These are phyloP conservation scores for Didymella exigua DNA, from an alignment of 2,329 filamentous ascomycete genomes.

Conservation along the genomic window DNA sequence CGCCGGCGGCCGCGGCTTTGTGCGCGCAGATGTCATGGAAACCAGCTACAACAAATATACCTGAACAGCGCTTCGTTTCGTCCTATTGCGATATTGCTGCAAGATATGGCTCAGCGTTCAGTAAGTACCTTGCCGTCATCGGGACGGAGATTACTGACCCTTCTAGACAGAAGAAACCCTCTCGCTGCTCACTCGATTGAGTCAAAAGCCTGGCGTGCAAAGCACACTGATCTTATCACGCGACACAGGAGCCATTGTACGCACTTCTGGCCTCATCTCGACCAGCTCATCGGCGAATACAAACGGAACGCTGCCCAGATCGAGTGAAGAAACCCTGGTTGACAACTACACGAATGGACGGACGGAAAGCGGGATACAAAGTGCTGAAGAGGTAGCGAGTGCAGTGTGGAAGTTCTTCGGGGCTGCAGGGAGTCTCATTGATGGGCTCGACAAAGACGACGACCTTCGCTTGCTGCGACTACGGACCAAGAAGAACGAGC, in stretches of 20 bases:
- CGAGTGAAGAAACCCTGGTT: conserved; percentile 32
- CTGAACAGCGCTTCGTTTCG: background rate
- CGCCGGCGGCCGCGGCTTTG: conserved; percentile 17
- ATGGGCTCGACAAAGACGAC: conserved; percentile 76
- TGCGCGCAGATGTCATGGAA: conserved; percentile 27
- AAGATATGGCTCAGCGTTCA: conserved; percentile 37
- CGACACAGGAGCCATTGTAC: conserved; percentile 73
- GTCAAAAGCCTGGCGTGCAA: conserved; percentile 79
- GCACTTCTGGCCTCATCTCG: conserved; percentile 72
- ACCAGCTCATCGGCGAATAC: conserved; percentile 59
- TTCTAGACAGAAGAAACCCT: conserved; percentile 62
- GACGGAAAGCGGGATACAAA: conserved; percentile 58
- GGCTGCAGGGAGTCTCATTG: conserved; percentile 70
- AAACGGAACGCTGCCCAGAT: conserved; percentile 47
- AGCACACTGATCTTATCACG: conserved; percentile 78
- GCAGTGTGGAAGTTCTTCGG: conserved; percentile 79
- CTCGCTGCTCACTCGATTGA: conserved; percentile 69
- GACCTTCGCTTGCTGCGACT: conserved; percentile 77
- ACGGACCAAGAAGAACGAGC: conserved; percentile 82
- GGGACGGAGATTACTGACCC: background rate
- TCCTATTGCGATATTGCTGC: background rate
- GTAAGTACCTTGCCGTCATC: conserved; percentile 26
- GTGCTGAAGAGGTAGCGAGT: conserved; percentile 73
- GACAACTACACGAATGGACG: conserved; percentile 43
- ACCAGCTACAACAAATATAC: conserved; percentile 16